Conservation (phyloP, 257 asterid species). For the Solanum infundibuliforme region DNA sequence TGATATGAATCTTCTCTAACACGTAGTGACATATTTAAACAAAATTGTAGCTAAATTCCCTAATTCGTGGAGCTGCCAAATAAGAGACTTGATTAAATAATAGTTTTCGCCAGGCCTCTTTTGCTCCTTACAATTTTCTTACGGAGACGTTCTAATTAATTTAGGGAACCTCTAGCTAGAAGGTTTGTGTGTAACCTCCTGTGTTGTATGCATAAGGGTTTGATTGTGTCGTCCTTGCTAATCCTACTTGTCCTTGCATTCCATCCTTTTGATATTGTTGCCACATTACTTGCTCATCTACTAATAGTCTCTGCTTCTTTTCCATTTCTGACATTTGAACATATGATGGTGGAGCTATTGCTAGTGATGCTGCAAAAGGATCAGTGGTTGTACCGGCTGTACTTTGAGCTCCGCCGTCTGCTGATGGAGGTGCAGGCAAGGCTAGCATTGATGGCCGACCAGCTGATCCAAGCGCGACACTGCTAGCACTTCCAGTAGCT, state of each 20-base stretch:
- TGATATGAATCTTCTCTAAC: background rate
- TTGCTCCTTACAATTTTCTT: background rate
- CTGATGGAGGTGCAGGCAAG: conserved; percentile 63
- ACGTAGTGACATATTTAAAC: background rate
- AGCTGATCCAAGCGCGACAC: conserved; percentile 68
- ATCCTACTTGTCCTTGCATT: conserved; percentile 64
- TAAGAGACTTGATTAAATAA: background rate
- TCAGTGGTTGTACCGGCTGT: conserved; percentile 3
- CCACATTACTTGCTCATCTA: conserved; percentile 81
- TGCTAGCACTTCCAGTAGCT: conserved; percentile 79
- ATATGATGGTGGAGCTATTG: conserved; percentile 66
- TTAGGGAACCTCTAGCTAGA: background rate
- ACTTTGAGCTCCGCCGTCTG: conserved; percentile 6
- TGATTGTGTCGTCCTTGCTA: conserved; percentile 22
- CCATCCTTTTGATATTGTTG: conserved; percentile 76
- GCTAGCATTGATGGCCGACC: conserved; percentile 75
- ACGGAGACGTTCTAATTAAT: background rate
- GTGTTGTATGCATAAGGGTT: conserved; percentile 25
- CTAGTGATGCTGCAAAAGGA: conserved; percentile 67
- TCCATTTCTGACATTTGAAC: conserved; percentile 96
- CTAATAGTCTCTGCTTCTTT: conserved; percentile 60
- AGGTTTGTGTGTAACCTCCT: conserved; percentile 39
- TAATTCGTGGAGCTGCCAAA: background rate
- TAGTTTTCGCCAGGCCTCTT: background rate
- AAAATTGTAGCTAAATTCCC: background rate